These are phyloP conservation scores for Aureobasidium sp. DNA, from an alignment of 2,329 filamentous ascomycete genomes.

Conservation along the genomic window DNA sequence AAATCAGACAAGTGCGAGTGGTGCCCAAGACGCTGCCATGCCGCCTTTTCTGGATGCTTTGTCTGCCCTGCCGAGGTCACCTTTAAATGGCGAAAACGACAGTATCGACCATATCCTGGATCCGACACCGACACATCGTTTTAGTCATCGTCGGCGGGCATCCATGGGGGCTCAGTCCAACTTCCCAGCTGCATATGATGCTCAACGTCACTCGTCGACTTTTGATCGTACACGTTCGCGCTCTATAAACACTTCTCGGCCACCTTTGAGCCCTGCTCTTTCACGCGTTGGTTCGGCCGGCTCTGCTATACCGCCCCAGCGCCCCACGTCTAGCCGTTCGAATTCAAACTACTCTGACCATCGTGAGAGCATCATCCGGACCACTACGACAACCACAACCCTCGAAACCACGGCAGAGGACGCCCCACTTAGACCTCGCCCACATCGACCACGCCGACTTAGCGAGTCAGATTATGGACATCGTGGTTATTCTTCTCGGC, in stretches of 20 bases:
- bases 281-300: constrained; percentile 49
- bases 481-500: constrained; percentile 36
- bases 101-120: constrained; percentile 46
- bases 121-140: constrained; percentile 48
- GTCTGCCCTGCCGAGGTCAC: constrained; percentile 41
- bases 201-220: constrained; percentile 46
- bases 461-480: constrained; percentile 53
- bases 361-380: constrained; percentile 35
- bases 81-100: constrained; percentile 32
- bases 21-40: constrained; percentile 38
- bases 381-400: constrained; percentile 23
- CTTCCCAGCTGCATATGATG: constrained; percentile 46
- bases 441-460: constrained; percentile 47
- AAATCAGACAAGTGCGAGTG: constrained; percentile 38
- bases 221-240: constrained; percentile 37
- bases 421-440: constrained; percentile 25
- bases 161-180: constrained; percentile 47
- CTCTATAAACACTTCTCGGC: constrained; percentile 48
- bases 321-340: constrained; percentile 15
- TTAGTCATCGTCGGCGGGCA: constrained; percentile 47
- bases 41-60: constrained; percentile 46
- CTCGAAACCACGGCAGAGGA: constrained; percentile 36
- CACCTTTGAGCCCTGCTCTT: constrained; percentile 51
- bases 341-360: constrained; percentile 20
- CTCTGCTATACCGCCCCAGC: constrained; percentile 23